Base-by-base conservation (phyloP, 352 stramenopile genomes). In the Globisporangium cylindrosporum region DNA sequence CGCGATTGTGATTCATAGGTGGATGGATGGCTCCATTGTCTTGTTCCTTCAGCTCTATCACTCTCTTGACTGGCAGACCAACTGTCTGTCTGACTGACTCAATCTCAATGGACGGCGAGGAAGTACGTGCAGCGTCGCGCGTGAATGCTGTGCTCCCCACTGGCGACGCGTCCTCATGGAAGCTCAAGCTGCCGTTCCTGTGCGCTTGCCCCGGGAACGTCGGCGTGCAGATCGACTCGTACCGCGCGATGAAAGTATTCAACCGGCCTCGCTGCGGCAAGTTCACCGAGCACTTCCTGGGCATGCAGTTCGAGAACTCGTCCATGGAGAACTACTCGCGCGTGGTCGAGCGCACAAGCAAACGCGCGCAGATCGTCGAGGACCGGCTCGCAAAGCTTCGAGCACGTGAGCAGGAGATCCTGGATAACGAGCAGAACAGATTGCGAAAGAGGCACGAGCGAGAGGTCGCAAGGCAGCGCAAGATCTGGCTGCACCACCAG, bases 191-290 rank as follows among this genome's bases (percentile, higher is more conserved):
- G 25, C 84, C 81, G 54, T 36, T 89, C 48, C 51, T 92, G 20
- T 73, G 68, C 32, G 87, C 84, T 29, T 80, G 82, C 14, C 80
- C 84, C 32, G 82, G 84, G 32, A 94, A 93, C 63, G 79, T 94
- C 22, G 84, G 87, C 48, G 79, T 93, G 20, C 84, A 91, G 73
- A 90, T 94, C 64, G 83, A 92, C 61, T 69, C 87, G 48, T 88
- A 87, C 49, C 84, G 87, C 8, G 64, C 71, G 1, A 86, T 90
- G 74, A 80, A 80, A 34, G 34, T 88, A 49, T 84, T 89, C 65
- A 67, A 84, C 27, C 79, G 82, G 2, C 83, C 84, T 25, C 78
- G 87, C 20, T 88, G 77, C 25, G 71, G 67, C 38, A 74, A 84
- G 49, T 94, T 94, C 69, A 93, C 87, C 6, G 76, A 75, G 9